Conservation (phyloP, 2,329 filamentous ascomycete species). For the Ophiostoma perfectum region DNA sequence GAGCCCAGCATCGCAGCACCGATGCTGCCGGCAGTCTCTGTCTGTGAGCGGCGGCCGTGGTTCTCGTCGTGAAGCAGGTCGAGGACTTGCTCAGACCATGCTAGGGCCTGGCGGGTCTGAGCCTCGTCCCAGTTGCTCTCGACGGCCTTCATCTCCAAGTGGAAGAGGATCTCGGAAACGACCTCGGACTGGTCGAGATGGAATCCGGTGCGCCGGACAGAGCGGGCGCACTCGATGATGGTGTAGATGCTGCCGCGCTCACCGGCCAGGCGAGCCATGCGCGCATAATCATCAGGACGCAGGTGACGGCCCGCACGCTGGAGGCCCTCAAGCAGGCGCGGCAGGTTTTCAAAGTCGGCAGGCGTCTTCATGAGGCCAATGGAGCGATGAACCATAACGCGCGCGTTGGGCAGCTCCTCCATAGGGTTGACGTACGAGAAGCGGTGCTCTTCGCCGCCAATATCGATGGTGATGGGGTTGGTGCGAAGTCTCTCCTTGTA, state of each 20-base stretch:
- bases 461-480: slow-evolving; percentile 54
- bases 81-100: slow-evolving; percentile 44
- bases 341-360: slow-evolving; percentile 50
- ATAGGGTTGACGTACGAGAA: slow-evolving; percentile 45
- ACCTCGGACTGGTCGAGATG: slow-evolving; percentile 39
- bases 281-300: slow-evolving; percentile 32
- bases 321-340: slow-evolving; percentile 46
- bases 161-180: slow-evolving; percentile 38
- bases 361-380: slow-evolving; percentile 43
- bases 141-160: slow-evolving; percentile 41
- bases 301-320: slow-evolving; percentile 40
- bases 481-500: slow-evolving; percentile 45
- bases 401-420: slow-evolving; percentile 41
- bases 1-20: slow-evolving; percentile 3
- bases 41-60: slow-evolving; percentile 32
- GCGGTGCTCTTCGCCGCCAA: slow-evolving; percentile 51
- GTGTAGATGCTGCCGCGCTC: slow-evolving; percentile 39
- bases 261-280: slow-evolving; percentile 41
- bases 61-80: slow-evolving; percentile 44
- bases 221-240: slow-evolving; percentile 48
- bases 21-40: slow-evolving; percentile 22
- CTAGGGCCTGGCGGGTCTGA: slow-evolving; percentile 40
- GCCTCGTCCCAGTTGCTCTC: slow-evolving; percentile 33
- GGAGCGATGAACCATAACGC: slow-evolving; percentile 36
- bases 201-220: slow-evolving; percentile 43